These are phyloP conservation scores for Gnomoniopsis sp. DNA, from an alignment of 2,329 filamentous ascomycete genomes.

Conservation along the genomic window DNA sequence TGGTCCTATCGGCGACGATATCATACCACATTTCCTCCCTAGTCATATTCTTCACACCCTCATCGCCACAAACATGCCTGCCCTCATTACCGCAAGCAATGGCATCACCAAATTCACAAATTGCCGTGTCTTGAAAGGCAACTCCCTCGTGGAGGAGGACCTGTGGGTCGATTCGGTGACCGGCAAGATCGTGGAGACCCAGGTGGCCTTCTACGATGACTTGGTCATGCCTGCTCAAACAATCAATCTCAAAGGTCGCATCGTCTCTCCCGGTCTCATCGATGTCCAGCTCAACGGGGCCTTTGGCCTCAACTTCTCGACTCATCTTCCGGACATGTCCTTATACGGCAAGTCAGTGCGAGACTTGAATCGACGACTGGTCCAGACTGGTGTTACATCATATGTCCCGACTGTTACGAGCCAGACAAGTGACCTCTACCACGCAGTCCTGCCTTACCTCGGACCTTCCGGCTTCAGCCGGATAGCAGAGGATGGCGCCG, in stretches of 20 bases:
- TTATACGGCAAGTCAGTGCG: slow-evolving; percentile 68
- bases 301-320: slow-evolving; percentile 88
- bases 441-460: slow-evolving; percentile 72
- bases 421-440: slow-evolving; percentile 77
- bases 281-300: slow-evolving; percentile 91
- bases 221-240: slow-evolving; percentile 67
- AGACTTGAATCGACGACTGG: slow-evolving; percentile 64
- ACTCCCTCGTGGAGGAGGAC: slow-evolving; percentile 68
- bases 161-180: slow-evolving; percentile 83
- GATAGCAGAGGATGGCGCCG: slow-evolving; percentile 66
- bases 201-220: slow-evolving; percentile 65
- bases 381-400: slow-evolving; percentile 76
- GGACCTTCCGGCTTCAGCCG: slow-evolving; percentile 65
- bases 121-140: slow-evolving; percentile 70
- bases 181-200: slow-evolving; percentile 76
- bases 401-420: slow-evolving; percentile 82
- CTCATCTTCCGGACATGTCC: slow-evolving; percentile 60
- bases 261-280: slow-evolving; percentile 81
- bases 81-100: slow-evolving; percentile 41
- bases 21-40: background rate
- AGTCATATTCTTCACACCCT: background rate
- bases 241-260: slow-evolving; percentile 77
- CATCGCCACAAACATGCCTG: slow-evolving; percentile 42
- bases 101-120: slow-evolving; percentile 86
- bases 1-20: slow-evolving; percentile 1